phyloP scores from a whole-genome alignment of 805 yeast genomes.

The Kodamaea jinghongensis region DNA sequence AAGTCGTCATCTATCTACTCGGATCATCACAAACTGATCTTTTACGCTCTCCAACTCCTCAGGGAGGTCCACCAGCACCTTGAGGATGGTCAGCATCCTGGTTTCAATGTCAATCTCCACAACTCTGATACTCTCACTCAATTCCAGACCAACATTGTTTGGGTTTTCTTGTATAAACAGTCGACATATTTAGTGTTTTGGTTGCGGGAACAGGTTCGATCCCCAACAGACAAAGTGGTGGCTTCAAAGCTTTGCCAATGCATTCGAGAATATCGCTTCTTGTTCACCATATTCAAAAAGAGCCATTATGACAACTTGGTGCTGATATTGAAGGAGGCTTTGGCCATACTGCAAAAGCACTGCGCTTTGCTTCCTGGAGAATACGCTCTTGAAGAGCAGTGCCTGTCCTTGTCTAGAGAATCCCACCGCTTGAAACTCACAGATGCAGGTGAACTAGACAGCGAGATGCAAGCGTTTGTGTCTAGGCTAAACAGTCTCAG shows the following conservation, averaged over 20 bases:
- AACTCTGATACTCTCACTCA: conserved; percentile 3
- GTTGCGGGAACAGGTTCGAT: conserved; percentile 8
- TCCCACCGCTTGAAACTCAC: no score
- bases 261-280: conserved; percentile 17
- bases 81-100: conserved; percentile 20
- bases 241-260: background rate
- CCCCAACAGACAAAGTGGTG: background rate
- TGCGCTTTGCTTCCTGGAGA: conserved; percentile 6
- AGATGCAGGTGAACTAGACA: no score
- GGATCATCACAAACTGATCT: conserved; percentile 3
- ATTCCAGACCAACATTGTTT: conserved; percentile 17
- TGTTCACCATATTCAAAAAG: conserved; percentile 18
- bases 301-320: conserved; percentile 18
- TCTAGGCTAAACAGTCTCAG: background rate
- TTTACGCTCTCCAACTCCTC: conserved; percentile 21
- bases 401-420: no score
- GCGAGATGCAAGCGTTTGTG: background rate
- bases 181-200: conserved; percentile 13
- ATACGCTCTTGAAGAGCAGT: no score
- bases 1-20: no score
- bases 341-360: conserved; percentile 16
- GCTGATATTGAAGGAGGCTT: conserved; percentile 14
- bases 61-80: conserved; percentile 14
- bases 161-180: conserved; percentile 18
- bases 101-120: conserved; percentile 20